Percentiles rank a stretch among this genome's conserved stretches.
Conservation (phyloP, 2,329 filamentous ascomycete species). For the Pyricularia grisea region DNA sequence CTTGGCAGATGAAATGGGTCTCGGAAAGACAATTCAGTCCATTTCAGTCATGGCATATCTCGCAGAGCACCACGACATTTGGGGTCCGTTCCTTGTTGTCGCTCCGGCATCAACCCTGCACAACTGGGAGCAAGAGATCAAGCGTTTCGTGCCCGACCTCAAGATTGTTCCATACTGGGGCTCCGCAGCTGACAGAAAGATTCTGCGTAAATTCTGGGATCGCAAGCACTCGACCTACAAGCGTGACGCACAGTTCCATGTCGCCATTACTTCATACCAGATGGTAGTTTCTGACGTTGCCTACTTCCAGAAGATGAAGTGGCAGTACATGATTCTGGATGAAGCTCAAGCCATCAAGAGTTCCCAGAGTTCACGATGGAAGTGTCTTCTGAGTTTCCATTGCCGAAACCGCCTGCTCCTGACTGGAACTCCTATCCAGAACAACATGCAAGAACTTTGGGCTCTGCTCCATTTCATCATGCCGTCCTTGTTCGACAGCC, state of each 20-base stretch:
- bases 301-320: slow-evolving; percentile 98
- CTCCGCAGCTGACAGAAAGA: slow-evolving; percentile 85
- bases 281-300: slow-evolving; percentile 91
- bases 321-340: slow-evolving; percentile 99
- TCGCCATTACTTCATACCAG: slow-evolving; percentile 94
- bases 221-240: slow-evolving; percentile 94
- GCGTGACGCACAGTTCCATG: slow-evolving; percentile 88
- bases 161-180: slow-evolving; percentile 98
- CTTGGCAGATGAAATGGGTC: slow-evolving; percentile 97
- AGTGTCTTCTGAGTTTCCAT: slow-evolving; percentile 85
- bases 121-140: slow-evolving; percentile 99
- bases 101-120: slow-evolving; percentile 92
- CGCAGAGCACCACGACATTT: slow-evolving; percentile 94
- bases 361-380: slow-evolving; percentile 93
- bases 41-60: slow-evolving; percentile 99
- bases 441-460: slow-evolving; percentile 99
- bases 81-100: slow-evolving; percentile 95
- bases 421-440: slow-evolving; percentile 96
- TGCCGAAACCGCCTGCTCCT: slow-evolving; percentile 80
- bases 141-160: slow-evolving; percentile 85
- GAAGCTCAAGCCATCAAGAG: slow-evolving; percentile 99
- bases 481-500: slow-evolving; percentile 95
- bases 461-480: slow-evolving; percentile 98
- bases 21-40: slow-evolving; percentile 97
- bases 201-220: slow-evolving; percentile 98